A percentile compares a stretch with the other conserved stretches of the same genome.
phyloP scores from a whole-genome alignment of 805 yeast genomes.

The Hanseniaspora clermontiae region DNA sequence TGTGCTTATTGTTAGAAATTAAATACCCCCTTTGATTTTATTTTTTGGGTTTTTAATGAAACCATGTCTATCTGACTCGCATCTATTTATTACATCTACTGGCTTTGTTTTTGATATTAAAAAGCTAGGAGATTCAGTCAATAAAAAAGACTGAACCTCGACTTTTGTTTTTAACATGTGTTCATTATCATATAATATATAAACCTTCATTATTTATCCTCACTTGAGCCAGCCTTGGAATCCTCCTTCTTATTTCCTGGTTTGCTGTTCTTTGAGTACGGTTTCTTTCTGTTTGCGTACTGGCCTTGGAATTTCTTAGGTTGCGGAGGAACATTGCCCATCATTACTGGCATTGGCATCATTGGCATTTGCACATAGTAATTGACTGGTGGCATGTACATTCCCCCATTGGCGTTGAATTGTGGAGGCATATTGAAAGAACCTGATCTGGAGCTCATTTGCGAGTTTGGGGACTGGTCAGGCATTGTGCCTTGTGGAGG shows the following conservation, averaged over 20 bases:
- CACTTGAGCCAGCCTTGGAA: not conserved
- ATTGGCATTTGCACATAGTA: conserved; percentile 9
- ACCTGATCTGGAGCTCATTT: conserved; percentile 3
- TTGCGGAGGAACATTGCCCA: not conserved
- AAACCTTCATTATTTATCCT: not conserved
- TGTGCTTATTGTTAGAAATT: too few relatives aligned
- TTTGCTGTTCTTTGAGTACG: not conserved
- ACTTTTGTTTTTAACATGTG: too few relatives aligned
- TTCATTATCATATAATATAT: too few relatives aligned
- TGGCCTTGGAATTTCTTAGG: not conserved
- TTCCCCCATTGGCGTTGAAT: not conserved
- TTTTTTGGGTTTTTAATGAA: too few relatives aligned
- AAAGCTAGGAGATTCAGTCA: too few relatives aligned
- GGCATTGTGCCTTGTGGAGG: not conserved
- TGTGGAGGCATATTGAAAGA: conserved; percentile 3
- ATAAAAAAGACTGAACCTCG: too few relatives aligned
- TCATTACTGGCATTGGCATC: conserved; percentile 5
- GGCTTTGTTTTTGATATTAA: too few relatives aligned
- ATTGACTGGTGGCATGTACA: not conserved
- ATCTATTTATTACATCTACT: too few relatives aligned
- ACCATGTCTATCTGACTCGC: too few relatives aligned
- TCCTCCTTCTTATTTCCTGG: not conserved
- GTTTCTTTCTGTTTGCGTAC: not conserved
- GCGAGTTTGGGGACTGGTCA: not conserved
- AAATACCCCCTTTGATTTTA: too few relatives aligned